Base-by-base conservation (phyloP, 345 rosid genomes). In the Arabis alpina region DNA sequence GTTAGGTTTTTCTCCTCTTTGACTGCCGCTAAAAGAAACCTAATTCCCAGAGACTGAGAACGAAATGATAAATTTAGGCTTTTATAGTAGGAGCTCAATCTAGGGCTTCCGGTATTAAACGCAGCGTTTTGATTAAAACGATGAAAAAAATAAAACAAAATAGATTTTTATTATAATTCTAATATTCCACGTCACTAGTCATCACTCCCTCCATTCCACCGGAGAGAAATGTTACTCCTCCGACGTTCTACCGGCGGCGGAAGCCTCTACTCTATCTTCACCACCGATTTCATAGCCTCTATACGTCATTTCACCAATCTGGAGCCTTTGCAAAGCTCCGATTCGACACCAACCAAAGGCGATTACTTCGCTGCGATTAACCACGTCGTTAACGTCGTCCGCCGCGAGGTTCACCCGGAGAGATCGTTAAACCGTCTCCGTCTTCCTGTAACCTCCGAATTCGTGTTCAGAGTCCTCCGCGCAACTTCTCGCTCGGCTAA, bases 391-490 rank as follows among this genome's bases (percentile, higher is more conserved):
- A 87, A 86, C 83, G 78, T 85, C 8, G 84, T 89, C 41, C 88
- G 91, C 55, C 92, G 84, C 15, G 98, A 93, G 61, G 63, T 87
- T 76, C 88, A 89, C 78, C 87, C 90, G 27, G 97, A 93, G 64
- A 86, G 94, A 25, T 82, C 96, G 1, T 87, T 91, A 64, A 86
- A 84, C 63, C 70, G 83, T 71, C 70, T 64, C 66, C 91, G 75
- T 73, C 84, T 45, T 66, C 74, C 87, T 15, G 71, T 88, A 39
- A 81, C 80, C 15, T 83, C 97, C 6, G 92, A 91, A 70, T 91
- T 94, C 53, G 97, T 89, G 34, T 86, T 71, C 76, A 88, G 96
- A 51, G 89, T 94, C 48, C 95, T 91, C 51, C 99, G 90, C 41
- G 85, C 93, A 54, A 78, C 88, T 74, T 82, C 91, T 23, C 75